phyloP scores from a whole-genome alignment of 306 rosid species.

The Gynostemma pentaphyllum region DNA sequence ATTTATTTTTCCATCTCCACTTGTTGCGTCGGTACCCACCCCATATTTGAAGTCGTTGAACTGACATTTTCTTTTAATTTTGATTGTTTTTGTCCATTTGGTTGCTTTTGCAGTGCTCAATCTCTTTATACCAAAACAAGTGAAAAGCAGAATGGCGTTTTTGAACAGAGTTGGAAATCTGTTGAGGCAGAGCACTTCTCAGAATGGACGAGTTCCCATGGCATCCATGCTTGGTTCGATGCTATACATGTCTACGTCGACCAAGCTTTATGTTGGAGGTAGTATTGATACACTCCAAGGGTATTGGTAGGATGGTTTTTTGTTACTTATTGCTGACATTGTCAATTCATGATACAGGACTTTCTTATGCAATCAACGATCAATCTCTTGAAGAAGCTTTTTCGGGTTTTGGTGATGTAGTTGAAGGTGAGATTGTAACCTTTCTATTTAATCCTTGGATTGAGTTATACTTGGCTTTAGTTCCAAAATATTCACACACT shows the following conservation, averaged over 20 bases:
- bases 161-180: slow-evolving; percentile 39
- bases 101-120: too few species aligned
- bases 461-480: too few species aligned
- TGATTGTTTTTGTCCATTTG: too few species aligned
- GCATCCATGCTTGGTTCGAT: slow-evolving; percentile 46
- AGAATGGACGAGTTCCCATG: slow-evolving; percentile 31
- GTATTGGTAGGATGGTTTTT: not conserved
- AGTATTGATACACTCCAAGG: not conserved
- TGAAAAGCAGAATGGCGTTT: not conserved
- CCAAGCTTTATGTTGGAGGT: slow-evolving; percentile 82
- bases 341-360: slow-evolving; percentile 26
- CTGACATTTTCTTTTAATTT: too few species aligned
- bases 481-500: too few species aligned
- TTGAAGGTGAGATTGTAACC: slow-evolving; percentile 52
- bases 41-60: too few species aligned
- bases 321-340: not conserved
- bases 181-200: slow-evolving; percentile 41
- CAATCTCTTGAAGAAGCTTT: slow-evolving; percentile 68
- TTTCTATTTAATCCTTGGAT: too few species aligned
- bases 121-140: not conserved
- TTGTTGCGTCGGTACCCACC: too few species aligned
- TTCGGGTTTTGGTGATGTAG: slow-evolving; percentile 48
- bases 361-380: slow-evolving; percentile 61
- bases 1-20: too few species aligned
- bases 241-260: slow-evolving; percentile 63